Percentiles rank a stretch among this genome's conserved stretches.
phyloP scores from a whole-genome alignment of 345 rosid species.

The Dipteronia sinensis region DNA sequence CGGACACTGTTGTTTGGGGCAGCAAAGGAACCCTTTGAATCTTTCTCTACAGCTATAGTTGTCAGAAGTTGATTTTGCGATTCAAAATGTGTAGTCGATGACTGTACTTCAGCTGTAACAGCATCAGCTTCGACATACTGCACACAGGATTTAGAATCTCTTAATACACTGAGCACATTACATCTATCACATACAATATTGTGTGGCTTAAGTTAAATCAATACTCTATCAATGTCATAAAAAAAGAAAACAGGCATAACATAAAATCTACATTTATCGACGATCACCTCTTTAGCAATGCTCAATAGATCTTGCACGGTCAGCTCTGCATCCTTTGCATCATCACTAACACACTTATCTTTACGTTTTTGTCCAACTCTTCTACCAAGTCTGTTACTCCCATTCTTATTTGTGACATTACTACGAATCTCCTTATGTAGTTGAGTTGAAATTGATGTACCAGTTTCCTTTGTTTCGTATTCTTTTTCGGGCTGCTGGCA shows the following conservation, averaged over 20 bases:
- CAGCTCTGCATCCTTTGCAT: conserved; percentile 27
- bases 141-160: conserved; percentile 12
- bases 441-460: not conserved
- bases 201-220: too few species aligned
- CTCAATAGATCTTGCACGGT: conserved; percentile 52
- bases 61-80: conserved; percentile 12
- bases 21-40: conserved; percentile 18
- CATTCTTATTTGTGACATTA: too few species aligned
- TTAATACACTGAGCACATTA: too few species aligned
- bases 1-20: conserved; percentile 1
- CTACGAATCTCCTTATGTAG: not conserved
- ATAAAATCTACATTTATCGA: not conserved
- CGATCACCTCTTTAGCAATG: conserved; percentile 55
- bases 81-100: conserved; percentile 13
- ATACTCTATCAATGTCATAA: not conserved
- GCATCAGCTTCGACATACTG: conserved; percentile 45
- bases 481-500: not conserved
- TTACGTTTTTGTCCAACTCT: conserved; percentile 17
- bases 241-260: not conserved
- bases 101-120: conserved; percentile 18
- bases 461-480: conserved; percentile 2
- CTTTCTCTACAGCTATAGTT: conserved; percentile 4
- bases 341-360: conserved; percentile 11
- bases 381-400: not conserved
- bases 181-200: too few species aligned